Conservation (phyloP, 257 asterid genomes). For the Thymus mandschuricus region DNA sequence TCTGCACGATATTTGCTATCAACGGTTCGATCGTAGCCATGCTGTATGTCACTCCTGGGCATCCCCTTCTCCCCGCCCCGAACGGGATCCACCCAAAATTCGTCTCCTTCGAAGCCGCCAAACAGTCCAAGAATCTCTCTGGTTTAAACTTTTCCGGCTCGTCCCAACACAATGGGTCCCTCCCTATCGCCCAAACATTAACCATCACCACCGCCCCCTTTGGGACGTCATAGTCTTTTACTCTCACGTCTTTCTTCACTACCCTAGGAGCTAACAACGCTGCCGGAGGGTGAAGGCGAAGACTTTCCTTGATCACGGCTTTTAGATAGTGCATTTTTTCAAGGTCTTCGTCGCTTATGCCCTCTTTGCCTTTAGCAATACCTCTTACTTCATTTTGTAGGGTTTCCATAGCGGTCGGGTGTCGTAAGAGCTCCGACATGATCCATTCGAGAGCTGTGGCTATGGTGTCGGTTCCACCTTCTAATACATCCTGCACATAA, state of each 20-base stretch:
- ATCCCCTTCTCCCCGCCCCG: slow-evolving; percentile 2
- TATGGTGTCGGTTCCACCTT: neutral
- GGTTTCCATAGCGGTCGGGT: neutral
- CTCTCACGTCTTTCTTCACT: neutral
- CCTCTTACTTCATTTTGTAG: slow-evolving; percentile 9
- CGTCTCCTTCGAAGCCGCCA: neutral
- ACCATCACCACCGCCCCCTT: neutral
- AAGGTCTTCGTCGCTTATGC: neutral
- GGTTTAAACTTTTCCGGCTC: neutral
- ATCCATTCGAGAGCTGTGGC: neutral
- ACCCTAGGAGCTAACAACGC: neutral
- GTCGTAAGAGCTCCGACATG: slow-evolving; percentile 3
- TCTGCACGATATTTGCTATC: slow-evolving; percentile 6
- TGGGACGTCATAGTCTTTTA: neutral
- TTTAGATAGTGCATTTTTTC: neutral
- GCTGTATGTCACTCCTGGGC: neutral
- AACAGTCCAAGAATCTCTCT: neutral
- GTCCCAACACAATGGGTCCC: neutral
- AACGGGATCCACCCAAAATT: slow-evolving; percentile 1
- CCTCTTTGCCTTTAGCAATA: neutral
- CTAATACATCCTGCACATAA: neutral
- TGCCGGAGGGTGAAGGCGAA: neutral
- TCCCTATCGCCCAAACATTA: neutral
- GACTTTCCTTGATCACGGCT: slow-evolving; percentile 1
- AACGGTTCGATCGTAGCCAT: neutral